Base-by-base conservation (phyloP, 345 rosid genomes). In the Syzygium jambos region DNA sequence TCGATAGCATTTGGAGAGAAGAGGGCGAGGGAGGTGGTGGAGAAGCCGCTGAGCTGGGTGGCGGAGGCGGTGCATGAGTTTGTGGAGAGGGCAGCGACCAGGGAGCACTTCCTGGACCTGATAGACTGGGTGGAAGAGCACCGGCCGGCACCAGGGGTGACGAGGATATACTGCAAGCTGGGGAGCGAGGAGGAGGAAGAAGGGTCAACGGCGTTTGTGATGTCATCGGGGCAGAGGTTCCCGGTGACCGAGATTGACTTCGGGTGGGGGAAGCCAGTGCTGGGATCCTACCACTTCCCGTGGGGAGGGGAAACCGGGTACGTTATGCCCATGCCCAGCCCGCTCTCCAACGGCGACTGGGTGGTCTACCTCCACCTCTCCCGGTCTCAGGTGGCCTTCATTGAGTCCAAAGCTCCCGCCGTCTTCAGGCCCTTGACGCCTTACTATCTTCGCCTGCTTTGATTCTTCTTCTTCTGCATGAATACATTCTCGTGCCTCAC, bases 61-160 rank as follows among this genome's bases (percentile, higher is more conserved):
- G 92, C 98, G 4, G 85, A 88, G 25, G 91, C 91, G 83, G 95
- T 95, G 43, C 98, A 94, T 85, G 86, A 90, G 12, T 91, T 94
- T 85, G 51, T 95, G 61, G 85, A 82, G 84, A 87, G 23, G 1
- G 92, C 93, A 5, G 90, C 85, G 34, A 94, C 93, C 3, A 87
- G 89, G 90, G 96, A 94, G 78, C 98, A 96, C 89, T 95, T 96
- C 90, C 87, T 95, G 90, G 93, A 93, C 21, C 88, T 96, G 89
- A 93, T 96, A 83, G 98, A 96, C 86, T 96, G 96, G 97, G 96
- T 96, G 23, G 97, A 96, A 90, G 93, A 91, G 4, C 93, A 77
- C 16, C 93, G 95, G 15, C 98, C 98, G 1, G 89, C 86, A 63
- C 93, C 93, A 5, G 90, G 91, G 22, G 10, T 93, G 86, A 88